Percentiles rank a stretch among this genome's conserved stretches.
Evolutionary conservation across 495 filamentous ascomycete genomes (phyloP).

Genomic region (Haplographium delicatum): DNA sequence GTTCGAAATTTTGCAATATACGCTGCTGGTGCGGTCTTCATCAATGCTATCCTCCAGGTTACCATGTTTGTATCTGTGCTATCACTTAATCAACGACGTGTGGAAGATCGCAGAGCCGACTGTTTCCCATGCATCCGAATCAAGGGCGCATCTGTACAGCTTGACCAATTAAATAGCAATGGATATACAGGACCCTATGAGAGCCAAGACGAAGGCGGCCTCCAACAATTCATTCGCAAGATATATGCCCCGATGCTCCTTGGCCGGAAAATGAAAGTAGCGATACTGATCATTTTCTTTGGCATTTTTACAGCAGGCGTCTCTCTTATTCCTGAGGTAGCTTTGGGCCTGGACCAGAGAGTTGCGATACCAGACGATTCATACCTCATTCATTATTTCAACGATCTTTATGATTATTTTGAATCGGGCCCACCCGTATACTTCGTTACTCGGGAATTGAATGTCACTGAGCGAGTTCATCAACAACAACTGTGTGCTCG

Average conservation of each 20-base stretch:
- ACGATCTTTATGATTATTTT: constrained; percentile 91
- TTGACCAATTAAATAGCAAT: constrained; percentile 33
- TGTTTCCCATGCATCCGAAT: constrained; percentile 86
- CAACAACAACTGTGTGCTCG: constrained; percentile 89
- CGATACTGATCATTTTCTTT: constrained; percentile 71
- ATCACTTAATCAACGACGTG: constrained; percentile 80
- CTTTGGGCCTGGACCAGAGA: constrained; percentile 87
- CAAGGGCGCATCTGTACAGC: constrained; percentile 50
- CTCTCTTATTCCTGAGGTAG: constrained; percentile 74
- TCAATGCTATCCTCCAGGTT: constrained; percentile 91
- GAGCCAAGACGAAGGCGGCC: constrained; percentile 70
- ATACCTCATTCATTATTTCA: constrained; percentile 90
- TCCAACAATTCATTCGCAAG: constrained; percentile 85
- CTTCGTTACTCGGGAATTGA: constrained; percentile 81
- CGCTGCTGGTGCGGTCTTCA: constrained; percentile 91
- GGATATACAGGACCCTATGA: constrained; percentile 36
- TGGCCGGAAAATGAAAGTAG: constrained; percentile 68
- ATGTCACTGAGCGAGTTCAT: constrained; percentile 63
- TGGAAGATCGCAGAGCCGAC: constrained; percentile 82
- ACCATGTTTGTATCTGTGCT: constrained; percentile 95
- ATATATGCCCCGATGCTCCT: constrained; percentile 79
- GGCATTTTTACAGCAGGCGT: constrained; percentile 82
- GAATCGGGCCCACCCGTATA: constrained; percentile 90
- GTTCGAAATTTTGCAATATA: constrained; percentile 96
- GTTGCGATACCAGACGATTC: constrained; percentile 90